These are phyloP conservation scores for Calonectria pseudoturangicola DNA, from an alignment of 2,329 filamentous ascomycete genomes.

Conservation along the genomic window DNA sequence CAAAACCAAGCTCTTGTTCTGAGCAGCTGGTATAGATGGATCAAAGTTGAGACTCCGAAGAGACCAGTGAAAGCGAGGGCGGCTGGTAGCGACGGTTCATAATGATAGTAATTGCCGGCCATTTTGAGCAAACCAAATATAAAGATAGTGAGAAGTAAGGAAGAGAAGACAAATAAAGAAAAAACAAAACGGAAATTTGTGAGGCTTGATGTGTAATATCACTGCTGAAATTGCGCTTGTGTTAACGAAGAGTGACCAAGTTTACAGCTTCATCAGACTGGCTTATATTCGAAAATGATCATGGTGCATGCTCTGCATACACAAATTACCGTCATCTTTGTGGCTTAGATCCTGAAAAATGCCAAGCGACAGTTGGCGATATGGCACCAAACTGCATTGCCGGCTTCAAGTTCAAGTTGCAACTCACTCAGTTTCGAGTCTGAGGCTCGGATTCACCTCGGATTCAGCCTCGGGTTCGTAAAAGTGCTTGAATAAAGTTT, in stretches of 20 bases:
- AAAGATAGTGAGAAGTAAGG: neutral
- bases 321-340: neutral
- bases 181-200: neutral
- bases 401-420: neutral
- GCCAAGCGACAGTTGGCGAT: neutral
- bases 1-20: neutral
- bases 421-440: slow-evolving; percentile 1
- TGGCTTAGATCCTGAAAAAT: neutral
- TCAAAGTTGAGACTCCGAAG: neutral
- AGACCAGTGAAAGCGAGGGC: neutral
- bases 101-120: neutral
- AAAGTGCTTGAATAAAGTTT: neutral
- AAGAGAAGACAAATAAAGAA: neutral
- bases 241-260: too few relatives aligned
- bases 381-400: neutral
- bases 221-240: neutral
- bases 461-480: slow-evolving; percentile 11
- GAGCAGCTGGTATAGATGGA: neutral
- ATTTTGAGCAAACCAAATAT: neutral
- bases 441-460: neutral
- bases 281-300: neutral
- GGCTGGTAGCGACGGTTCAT: neutral
- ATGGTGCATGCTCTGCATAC: neutral
- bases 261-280: neutral
- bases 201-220: neutral